Percentiles rank a stretch among this genome's conserved stretches.
These are phyloP conservation scores for Fusarium tuaranense DNA, from an alignment of 2,329 filamentous ascomycete species.

Conservation along the genomic window DNA sequence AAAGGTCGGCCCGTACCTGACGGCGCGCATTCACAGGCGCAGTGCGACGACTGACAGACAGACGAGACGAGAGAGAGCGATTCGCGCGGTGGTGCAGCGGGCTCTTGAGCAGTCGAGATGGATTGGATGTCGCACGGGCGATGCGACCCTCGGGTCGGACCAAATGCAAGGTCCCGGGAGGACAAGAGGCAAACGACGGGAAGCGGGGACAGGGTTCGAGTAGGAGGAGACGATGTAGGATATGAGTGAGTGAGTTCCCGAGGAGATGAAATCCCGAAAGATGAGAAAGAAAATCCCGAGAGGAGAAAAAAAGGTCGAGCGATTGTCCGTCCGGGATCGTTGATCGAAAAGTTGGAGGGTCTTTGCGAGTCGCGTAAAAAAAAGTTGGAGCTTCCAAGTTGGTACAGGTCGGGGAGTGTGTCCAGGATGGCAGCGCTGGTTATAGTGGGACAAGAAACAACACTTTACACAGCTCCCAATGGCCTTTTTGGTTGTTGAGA, in stretches of 20 bases:
- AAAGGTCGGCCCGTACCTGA: slow-evolving; percentile 33
- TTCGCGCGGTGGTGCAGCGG: not conserved
- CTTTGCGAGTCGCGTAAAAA: not conserved
- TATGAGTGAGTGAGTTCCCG: not conserved
- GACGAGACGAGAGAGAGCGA: slow-evolving; percentile 9
- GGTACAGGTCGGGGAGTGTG: slow-evolving; percentile 18
- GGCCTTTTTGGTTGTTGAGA: not conserved
- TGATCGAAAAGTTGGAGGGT: not conserved
- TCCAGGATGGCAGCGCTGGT: slow-evolving; percentile 12
- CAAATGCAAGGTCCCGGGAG: slow-evolving; percentile 25
- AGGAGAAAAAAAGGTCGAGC: not conserved
- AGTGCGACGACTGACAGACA: slow-evolving; percentile 17
- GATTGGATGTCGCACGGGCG: slow-evolving; percentile 16
- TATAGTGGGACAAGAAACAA: slow-evolving; percentile 29
- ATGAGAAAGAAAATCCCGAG: not conserved
- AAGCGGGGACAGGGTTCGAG: slow-evolving; percentile 9
- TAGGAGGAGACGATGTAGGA: not conserved
- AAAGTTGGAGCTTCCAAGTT: slow-evolving; percentile 24
- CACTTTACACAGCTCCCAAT: not conserved
- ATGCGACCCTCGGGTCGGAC: slow-evolving; percentile 21
- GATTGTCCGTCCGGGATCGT: not conserved
- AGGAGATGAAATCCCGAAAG: not conserved
- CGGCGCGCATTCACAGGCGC: slow-evolving; percentile 31
- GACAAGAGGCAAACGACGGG: slow-evolving; percentile 27
- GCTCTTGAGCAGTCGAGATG: slow-evolving; percentile 6